Base-by-base conservation (phyloP, 768 basidiomycete species). In the Rhizopogon vinicolor region DNA sequence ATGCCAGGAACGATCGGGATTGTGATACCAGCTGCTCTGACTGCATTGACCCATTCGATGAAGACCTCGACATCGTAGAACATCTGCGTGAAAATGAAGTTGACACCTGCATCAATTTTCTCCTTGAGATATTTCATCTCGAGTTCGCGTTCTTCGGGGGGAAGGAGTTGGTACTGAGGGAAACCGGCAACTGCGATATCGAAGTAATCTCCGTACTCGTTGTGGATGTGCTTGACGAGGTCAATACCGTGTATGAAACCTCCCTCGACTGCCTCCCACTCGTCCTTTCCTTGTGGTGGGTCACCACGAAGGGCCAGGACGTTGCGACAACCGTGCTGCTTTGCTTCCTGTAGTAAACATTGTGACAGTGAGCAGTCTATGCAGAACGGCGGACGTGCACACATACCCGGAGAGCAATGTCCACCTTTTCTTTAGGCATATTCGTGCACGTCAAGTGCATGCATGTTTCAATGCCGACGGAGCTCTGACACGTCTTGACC, bases 391-490 rank as follows among this genome's bases (percentile, higher is more conserved):
- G n/a, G 29, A 57, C 25, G 18, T 8, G 55, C 54, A 8, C 16
- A 75, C 89, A 61, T 65, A 98, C 96, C 68, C 79, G 74, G 44
- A 99, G 74, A 33, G 96, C 94, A 63, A 87, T 84, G 72, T 97
- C 94, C 19, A 99, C 89, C 68, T 98, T 98, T 69, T 91, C 87
- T 65, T 80, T 79, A n/a, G 93, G 93, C 93, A 99, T 97, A 74
- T 96, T 97, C 49, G 97, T 98, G 68, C 97, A 98, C 44, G 96
- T 98, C 62, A 99, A 72, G 73, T 99, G 97, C 93, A 99, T 93
- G 75, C 94, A 98, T 29, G 94, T 96, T 74, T 98, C 94, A 22
- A 98, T 79, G 0, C 95, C 97, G 70, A 98, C 91, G 40, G 91
- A 72, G 45, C 89, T 80, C 73, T 98, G 94, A 68, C 94, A 96